Base-by-base conservation (phyloP, 306 rosid species). In the Lathyrus tuberosus region DNA sequence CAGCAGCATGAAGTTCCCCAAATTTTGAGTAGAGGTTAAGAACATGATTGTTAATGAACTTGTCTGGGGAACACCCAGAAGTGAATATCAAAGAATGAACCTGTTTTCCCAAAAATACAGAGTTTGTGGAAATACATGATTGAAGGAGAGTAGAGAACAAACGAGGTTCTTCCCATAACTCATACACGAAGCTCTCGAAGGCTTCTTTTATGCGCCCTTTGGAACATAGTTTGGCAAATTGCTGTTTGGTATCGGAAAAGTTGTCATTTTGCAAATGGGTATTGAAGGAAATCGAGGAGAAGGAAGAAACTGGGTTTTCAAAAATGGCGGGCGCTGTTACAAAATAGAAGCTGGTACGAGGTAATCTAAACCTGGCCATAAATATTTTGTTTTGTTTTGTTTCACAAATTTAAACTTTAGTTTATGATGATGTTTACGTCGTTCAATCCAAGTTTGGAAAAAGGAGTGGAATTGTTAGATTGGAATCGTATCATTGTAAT, bases 31-130 rank as follows among this genome's bases (percentile, higher is more conserved):
- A 94, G 40, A 94, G 77, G 73, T 90, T 88, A 4, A 88, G 77
- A 65, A 94, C 87, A 72, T 90, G 96, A 75, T 90, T 94, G 65
- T 82, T 86, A 46, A 88, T 28, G 82, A 90, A 94, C 86, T 74
- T 90, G 82, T 90, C 90, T 2, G 80, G 20, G 71, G 83, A 85
- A 81, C 82, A 72, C 35, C 97, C 97, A 64, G 95, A 94, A 37
- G 96, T 87, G 35, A 90, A 44, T 2, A 87, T 77, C 78, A 88
- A 69, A 59, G 87, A 86, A 76, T 94, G 98, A 47, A 90, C 78
- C 78, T 94, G 98, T 62, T 83, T 85, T 47, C 80, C 94, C 12
- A 86, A 57, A 22, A 76, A 63, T 63, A 85, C 62, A 20, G 92
- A 88, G 58, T 79, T 83, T 53, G 44, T 79, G 66, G 83, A 73